Base-by-base conservation (phyloP, 1,284 basidiomycete species). In the Moesziomyces sp. region DNA sequence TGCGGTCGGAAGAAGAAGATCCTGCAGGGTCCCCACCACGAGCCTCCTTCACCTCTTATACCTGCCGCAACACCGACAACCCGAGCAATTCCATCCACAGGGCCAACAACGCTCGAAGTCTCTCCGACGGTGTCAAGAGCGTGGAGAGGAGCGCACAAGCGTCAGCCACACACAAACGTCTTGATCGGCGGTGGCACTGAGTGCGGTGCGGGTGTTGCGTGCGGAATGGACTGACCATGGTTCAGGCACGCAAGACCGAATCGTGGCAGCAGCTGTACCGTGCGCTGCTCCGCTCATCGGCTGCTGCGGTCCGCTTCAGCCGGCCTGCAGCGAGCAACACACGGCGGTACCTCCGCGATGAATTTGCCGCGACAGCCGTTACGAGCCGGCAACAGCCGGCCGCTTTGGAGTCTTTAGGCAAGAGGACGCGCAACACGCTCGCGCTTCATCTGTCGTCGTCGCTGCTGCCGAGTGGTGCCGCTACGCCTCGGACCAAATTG, bases 311-410 rank as follows among this genome's bases (percentile, higher is more conserved):
- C 24, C 71, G 68, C 18, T 78, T 76, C 62, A 56, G 43, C 3
- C 53, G 63, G 7, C 76, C 74, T 3, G 74, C 76, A 8, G 49
- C 76, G 13, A 61, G 58, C 6, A 78, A 78, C 48, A 71, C 76
- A 26, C 52, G 66, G 30, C 64, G 76, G 3, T 68, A 74, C 35
- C 47, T 76, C 10, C 56, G 68, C 3, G 69, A 73, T 49, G 76
- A 78, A 5, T 61, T 59, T 21, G 56, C 45, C 38, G 19, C 38
- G 19, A 50, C 65, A 5, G 18, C 58, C 28, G 3, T 46, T 24
- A 52, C 35, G 5, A 26, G 55, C 6, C 14, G 19, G 30, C 21
- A 24, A 8, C 8, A 30, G 24, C 38, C 21, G 14, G 35, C 43
- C 16, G 9, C 26, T 14, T 44, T 19, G 42, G 24, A 57, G 23